Percentiles rank a stretch among this genome's conserved stretches.
Conservation (phyloP, 441 rosid species). For the Flueggea neowawraea region DNA sequence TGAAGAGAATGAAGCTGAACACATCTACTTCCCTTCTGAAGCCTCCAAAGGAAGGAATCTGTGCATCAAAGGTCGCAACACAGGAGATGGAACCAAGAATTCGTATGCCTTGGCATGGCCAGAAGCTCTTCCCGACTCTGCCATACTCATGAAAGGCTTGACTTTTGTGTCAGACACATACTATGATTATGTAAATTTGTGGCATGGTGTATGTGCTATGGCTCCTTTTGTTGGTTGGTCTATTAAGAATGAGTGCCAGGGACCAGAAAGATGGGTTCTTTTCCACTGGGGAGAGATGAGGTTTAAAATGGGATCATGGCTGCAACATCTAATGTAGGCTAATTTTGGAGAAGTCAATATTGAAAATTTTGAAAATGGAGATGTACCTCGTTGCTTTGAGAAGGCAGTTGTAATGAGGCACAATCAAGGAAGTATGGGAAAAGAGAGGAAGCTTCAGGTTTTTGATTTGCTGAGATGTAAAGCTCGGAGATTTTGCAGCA, state of each 20-base stretch:
- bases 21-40: slow-evolving; percentile 41
- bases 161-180: slow-evolving; percentile 42
- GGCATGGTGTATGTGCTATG: slow-evolving; percentile 41
- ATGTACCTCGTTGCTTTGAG: slow-evolving; percentile 34
- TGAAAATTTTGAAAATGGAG: slow-evolving; percentile 25
- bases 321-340: slow-evolving; percentile 29
- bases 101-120: slow-evolving; percentile 48
- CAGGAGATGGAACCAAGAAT: slow-evolving; percentile 33
- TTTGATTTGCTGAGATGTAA: too few relatives aligned
- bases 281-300: slow-evolving; percentile 49
- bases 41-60: slow-evolving; percentile 35
- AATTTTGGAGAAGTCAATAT: slow-evolving; percentile 27
- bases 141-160: slow-evolving; percentile 33
- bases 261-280: slow-evolving; percentile 37
- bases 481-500: too few relatives aligned
- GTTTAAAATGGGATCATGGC: slow-evolving; percentile 36
- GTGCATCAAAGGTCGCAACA: slow-evolving; percentile 33
- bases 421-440: slow-evolving; percentile 32
- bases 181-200: slow-evolving; percentile 35
- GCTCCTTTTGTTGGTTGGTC: slow-evolving; percentile 41
- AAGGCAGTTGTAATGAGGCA: slow-evolving; percentile 46
- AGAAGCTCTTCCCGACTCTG: slow-evolving; percentile 36
- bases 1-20: slow-evolving; percentile 34
- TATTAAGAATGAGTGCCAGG: slow-evolving; percentile 24
- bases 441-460: slow-evolving; percentile 34